Conservation (phyloP, 176 grass and related monocot genomes). For the Coix lacrymajobi region DNA sequence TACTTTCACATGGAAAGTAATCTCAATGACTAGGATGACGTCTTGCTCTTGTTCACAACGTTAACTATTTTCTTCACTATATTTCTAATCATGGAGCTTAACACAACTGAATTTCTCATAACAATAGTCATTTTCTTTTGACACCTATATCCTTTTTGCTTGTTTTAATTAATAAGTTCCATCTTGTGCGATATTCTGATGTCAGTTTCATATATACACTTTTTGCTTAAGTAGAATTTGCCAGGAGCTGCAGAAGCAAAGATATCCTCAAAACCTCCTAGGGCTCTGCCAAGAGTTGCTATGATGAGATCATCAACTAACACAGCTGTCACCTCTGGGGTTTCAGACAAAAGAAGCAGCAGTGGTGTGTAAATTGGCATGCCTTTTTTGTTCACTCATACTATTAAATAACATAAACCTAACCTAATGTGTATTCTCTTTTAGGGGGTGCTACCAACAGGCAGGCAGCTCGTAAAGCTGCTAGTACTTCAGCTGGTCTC, state of each 20-base stretch:
- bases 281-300: slow-evolving; percentile 59
- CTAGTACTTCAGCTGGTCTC: slow-evolving; percentile 20
- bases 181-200: background rate
- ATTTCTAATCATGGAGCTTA: background rate
- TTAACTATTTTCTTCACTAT: background rate
- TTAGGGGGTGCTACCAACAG: slow-evolving; percentile 44
- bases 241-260: slow-evolving; percentile 43
- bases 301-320: slow-evolving; percentile 40
- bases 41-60: background rate
- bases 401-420: background rate
- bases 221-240: slow-evolving; percentile 25
- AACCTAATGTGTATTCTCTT: slow-evolving; percentile 12
- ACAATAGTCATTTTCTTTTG: background rate
- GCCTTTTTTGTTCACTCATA: background rate
- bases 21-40: background rate
- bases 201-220: background rate
- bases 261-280: slow-evolving; percentile 47
- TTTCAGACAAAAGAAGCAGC: slow-evolving; percentile 55
- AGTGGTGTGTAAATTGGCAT: slow-evolving; percentile 38
- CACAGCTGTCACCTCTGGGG: slow-evolving; percentile 7
- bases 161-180: slow-evolving; percentile 8
- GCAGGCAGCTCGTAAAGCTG: slow-evolving; percentile 27
- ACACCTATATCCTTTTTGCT: background rate
- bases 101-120: background rate
- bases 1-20: background rate